These are phyloP conservation scores for Ceratobasidium sp. DNA, from an alignment of 1,284 basidiomycete genomes.

Conservation along the genomic window DNA sequence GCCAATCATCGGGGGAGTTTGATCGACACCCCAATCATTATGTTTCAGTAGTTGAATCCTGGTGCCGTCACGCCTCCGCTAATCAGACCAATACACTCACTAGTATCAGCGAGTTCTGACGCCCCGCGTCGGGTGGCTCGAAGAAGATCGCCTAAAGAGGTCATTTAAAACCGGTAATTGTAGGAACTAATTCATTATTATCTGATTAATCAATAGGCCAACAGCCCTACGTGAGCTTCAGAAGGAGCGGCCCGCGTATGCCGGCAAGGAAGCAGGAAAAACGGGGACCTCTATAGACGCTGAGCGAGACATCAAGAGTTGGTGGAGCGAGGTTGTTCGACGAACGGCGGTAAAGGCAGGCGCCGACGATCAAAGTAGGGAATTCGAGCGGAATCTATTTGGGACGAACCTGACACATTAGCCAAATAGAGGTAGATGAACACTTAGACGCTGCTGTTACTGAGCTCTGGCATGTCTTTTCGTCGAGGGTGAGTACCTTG, in stretches of 20 bases:
- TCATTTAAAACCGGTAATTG: slow-evolving; percentile 36
- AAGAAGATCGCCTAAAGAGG: slow-evolving; percentile 5
- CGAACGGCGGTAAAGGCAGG: slow-evolving; percentile 77
- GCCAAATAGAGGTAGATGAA: neutral
- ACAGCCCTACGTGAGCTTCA: slow-evolving; percentile 73
- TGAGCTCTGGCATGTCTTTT: slow-evolving; percentile 50
- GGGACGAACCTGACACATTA: slow-evolving; percentile 23
- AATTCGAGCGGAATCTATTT: slow-evolving; percentile 47
- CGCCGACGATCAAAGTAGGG: slow-evolving; percentile 64
- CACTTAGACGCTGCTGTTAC: slow-evolving; percentile 56
- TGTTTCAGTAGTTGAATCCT: too few relatives aligned
- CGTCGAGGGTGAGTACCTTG: slow-evolving; percentile 22
- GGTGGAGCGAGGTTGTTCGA: slow-evolving; percentile 79
- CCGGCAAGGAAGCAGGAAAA: slow-evolving; percentile 37
- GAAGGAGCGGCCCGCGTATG: slow-evolving; percentile 65
- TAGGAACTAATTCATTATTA: neutral
- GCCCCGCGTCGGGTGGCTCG: slow-evolving; percentile 5
- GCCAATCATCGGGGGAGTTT: neutral
- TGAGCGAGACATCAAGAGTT: slow-evolving; percentile 56
- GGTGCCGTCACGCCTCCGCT: neutral
- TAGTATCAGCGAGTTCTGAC: slow-evolving; percentile 28
- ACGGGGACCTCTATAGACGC: slow-evolving; percentile 46
- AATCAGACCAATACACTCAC: neutral
- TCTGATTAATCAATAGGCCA: slow-evolving; percentile 9
- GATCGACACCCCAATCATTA: too few relatives aligned